These are phyloP conservation scores for Fagopyrum tataricum DNA, from an alignment of 148 eudicot species.

Conservation along the genomic window DNA sequence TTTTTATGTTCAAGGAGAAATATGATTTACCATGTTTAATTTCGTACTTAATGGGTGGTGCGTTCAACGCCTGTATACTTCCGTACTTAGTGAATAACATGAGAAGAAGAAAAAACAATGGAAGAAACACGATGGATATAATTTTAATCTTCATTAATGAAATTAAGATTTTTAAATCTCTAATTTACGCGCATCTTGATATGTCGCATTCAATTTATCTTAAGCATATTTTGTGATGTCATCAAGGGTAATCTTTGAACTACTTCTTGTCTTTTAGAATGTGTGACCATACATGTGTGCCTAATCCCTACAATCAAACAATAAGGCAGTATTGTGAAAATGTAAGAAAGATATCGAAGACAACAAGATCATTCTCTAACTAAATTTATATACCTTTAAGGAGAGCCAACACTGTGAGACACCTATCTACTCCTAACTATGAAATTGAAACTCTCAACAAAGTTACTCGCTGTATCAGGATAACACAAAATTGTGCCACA, in stretches of 20 bases:
- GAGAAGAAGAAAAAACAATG: too few relatives aligned
- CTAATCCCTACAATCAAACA: neutral
- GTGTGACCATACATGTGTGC: neutral
- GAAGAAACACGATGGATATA: too few relatives aligned
- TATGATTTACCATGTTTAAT: neutral
- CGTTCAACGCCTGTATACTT: neutral
- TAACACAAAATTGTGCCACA: too few relatives aligned
- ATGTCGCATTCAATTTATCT: neutral
- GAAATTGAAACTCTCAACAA: neutral
- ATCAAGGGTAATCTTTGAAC: neutral
- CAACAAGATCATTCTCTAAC: too few relatives aligned
- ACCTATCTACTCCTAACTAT: neutral
- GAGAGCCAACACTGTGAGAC: too few relatives aligned
- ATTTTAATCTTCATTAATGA: too few relatives aligned
- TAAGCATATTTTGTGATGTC: neutral
- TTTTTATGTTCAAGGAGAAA: neutral
- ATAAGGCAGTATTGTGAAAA: too few relatives aligned
- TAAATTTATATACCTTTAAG: too few relatives aligned
- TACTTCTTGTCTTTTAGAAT: neutral
- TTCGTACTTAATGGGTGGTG: neutral
- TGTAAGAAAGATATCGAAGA: too few relatives aligned
- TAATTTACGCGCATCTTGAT: neutral
- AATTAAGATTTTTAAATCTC: too few relatives aligned
- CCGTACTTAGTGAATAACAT: too few relatives aligned
- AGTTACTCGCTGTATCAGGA: neutral